phyloP scores from a whole-genome alignment of 73 alveolate genomes.

The Paramecium caudatum region DNA sequence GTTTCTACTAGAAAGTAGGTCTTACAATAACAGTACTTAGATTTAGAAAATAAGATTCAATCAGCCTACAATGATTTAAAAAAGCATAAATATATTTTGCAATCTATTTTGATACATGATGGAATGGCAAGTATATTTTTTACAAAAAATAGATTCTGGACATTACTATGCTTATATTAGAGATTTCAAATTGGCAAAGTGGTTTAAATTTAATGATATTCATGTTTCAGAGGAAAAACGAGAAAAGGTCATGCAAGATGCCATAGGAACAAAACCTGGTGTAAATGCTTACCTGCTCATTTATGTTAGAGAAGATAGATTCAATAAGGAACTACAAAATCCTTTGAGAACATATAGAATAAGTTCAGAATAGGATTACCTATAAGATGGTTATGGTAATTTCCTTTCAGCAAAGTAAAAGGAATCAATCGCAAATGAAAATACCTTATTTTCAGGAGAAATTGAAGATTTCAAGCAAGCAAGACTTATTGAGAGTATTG shows the following conservation, averaged over 20 bases:
- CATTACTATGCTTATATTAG: conserved; percentile 96
- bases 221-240: conserved; percentile 80
- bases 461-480: conserved; percentile 55
- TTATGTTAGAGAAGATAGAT: conserved; percentile 80
- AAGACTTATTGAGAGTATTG: conserved; percentile 35
- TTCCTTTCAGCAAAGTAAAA: background rate
- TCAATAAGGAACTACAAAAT: background rate
- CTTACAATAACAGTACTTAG: conserved; percentile 47
- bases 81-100: conserved; percentile 78
- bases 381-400: conserved; percentile 28
- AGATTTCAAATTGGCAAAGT: conserved; percentile 85
- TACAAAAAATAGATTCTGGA: conserved; percentile 82
- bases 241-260: conserved; percentile 82
- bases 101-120: conserved; percentile 92
- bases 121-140: conserved; percentile 86
- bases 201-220: conserved; percentile 88
- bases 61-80: conserved; percentile 75
- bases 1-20: conserved; percentile 11
- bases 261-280: conserved; percentile 85
- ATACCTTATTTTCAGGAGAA: conserved; percentile 43
- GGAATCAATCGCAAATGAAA: background rate
- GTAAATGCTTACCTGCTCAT: conserved; percentile 85
- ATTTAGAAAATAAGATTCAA: conserved; percentile 70
- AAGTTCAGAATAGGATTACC: background rate
- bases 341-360: background rate